A percentile compares a stretch with the other conserved stretches of the same genome.
These are phyloP conservation scores for Aspergillus piperis DNA, from an alignment of 2,329 filamentous ascomycete species.

Conservation along the genomic window DNA sequence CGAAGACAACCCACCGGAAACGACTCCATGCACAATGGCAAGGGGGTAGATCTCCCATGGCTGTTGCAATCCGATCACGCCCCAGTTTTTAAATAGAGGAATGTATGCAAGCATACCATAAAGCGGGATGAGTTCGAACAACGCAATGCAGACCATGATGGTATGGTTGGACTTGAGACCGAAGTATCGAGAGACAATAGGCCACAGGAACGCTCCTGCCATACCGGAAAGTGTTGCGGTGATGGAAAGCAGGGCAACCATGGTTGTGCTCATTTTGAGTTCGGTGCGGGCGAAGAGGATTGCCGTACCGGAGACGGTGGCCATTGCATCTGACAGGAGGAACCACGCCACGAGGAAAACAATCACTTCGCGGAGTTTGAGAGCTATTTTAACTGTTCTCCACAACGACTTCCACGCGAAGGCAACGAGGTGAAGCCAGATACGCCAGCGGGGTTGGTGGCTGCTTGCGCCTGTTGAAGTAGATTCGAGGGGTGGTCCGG, in stretches of 20 bases:
- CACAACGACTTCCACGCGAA: slow-evolving; percentile 83
- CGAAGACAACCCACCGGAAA: slow-evolving; percentile 78
- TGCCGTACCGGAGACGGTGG: slow-evolving; percentile 86
- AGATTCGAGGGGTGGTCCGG: slow-evolving; percentile 67
- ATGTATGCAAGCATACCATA: slow-evolving; percentile 86
- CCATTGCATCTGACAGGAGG: slow-evolving; percentile 83
- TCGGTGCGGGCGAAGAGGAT: slow-evolving; percentile 91
- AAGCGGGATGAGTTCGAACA: slow-evolving; percentile 88
- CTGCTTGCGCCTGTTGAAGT: slow-evolving; percentile 14
- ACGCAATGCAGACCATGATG: slow-evolving; percentile 78
- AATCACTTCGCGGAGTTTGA: slow-evolving; percentile 70
- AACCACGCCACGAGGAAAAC: slow-evolving; percentile 89
- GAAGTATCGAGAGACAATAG: slow-evolving; percentile 68
- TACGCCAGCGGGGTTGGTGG: slow-evolving; percentile 35
- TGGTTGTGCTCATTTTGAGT: slow-evolving; percentile 78
- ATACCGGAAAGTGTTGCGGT: slow-evolving; percentile 81
- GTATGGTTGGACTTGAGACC: slow-evolving; percentile 75
- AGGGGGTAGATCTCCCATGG: slow-evolving; percentile 93
- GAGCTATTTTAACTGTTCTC: slow-evolving; percentile 71
- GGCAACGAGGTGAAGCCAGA: slow-evolving; percentile 67
- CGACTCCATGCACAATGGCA: slow-evolving; percentile 81
- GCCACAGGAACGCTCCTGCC: slow-evolving; percentile 81
- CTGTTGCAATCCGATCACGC: slow-evolving; percentile 77
- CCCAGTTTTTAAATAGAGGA: slow-evolving; percentile 70
- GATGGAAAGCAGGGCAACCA: slow-evolving; percentile 82